These are phyloP conservation scores for Athelia sp. DNA, from an alignment of 1,284 basidiomycete genomes.

Conservation along the genomic window DNA sequence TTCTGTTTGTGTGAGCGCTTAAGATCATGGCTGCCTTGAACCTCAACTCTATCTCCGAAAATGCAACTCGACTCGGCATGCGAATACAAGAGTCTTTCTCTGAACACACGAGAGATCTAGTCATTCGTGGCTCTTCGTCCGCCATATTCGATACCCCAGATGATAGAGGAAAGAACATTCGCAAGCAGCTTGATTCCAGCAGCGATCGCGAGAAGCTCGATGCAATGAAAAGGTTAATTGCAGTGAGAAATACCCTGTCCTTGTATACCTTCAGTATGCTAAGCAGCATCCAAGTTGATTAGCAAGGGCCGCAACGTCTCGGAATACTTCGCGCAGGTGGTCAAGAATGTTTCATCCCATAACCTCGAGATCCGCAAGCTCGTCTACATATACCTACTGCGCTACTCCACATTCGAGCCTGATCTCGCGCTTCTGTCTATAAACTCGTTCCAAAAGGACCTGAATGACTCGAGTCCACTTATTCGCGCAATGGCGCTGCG, in stretches of 20 bases:
- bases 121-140: constrained; percentile 50
- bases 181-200: constrained; percentile 80
- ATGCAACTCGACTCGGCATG: constrained; percentile 75
- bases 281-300: constrained; percentile 60
- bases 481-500: constrained; percentile 92
- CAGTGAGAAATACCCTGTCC: constrained; percentile 46
- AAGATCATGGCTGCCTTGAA: constrained; percentile 46
- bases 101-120: constrained; percentile 71
- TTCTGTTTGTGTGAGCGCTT: background rate
- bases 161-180: constrained; percentile 74
- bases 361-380: constrained; percentile 95
- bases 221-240: constrained; percentile 90
- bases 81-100: constrained; percentile 76
- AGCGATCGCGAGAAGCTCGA: constrained; percentile 88
- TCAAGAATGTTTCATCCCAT: constrained; percentile 88
- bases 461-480: constrained; percentile 88
- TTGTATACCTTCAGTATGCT: constrained; percentile 7
- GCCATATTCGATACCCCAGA: constrained; percentile 65
- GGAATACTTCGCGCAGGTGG: constrained; percentile 90
- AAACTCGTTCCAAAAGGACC: constrained; percentile 98
- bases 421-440: constrained; percentile 95
- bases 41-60: constrained; percentile 67
- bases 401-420: constrained; percentile 89
- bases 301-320: constrained; percentile 91
- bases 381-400: constrained; percentile 94